Evolutionary conservation across 2,329 filamentous ascomycete species (phyloP), one percentile per base, ranked within the genome.

Genomic region (Hypomyces rosellus): DNA sequence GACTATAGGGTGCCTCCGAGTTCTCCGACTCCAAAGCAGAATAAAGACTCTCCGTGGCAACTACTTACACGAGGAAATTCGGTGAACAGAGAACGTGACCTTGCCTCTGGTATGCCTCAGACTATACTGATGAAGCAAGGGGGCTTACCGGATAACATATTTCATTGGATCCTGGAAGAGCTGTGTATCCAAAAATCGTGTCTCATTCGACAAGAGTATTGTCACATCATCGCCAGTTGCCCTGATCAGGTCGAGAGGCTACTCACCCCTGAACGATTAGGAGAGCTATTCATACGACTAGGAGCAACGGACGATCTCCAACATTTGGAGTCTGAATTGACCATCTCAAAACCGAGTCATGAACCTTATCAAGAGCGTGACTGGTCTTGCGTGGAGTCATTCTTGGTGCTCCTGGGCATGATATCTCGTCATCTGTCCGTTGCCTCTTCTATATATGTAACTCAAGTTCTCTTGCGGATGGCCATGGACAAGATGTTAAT

Each of bases 141-240:
- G 12, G 56, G 54, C 8, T 62, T 89, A 12, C 81, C 86, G 0
- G 80, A 88, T 53, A 76, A 85, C 49, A 61, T 89, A 1, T 74
- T 88, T 45, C 59, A 76, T 14, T 91, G 87, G 86, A 70, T 89
- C 3, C 61, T 86, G 5, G 68, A 78, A 45, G 76, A 84, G 67
- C 69, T 84, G 18, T 79, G 76, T 49, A 62, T 70, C 2, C 82
- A 87, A 58, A 66, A 69, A 38, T 76, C 77, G 33, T 69, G 74
- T 39, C 72, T 79, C 41, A 63, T 88, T 39, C 75, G 81, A 45
- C 65, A 74, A 49, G 78, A 84, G 52, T 89, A 89, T 62, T 70
- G 75, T 49, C 74, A 75, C 41, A 65, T 89, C 4, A 67, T 78
- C 47, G 67, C 72, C 34, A 61, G 69, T 45, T 75, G 72, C 45